These are phyloP conservation scores for Salix exigua DNA, from an alignment of 345 rosid species.

Conservation along the genomic window DNA sequence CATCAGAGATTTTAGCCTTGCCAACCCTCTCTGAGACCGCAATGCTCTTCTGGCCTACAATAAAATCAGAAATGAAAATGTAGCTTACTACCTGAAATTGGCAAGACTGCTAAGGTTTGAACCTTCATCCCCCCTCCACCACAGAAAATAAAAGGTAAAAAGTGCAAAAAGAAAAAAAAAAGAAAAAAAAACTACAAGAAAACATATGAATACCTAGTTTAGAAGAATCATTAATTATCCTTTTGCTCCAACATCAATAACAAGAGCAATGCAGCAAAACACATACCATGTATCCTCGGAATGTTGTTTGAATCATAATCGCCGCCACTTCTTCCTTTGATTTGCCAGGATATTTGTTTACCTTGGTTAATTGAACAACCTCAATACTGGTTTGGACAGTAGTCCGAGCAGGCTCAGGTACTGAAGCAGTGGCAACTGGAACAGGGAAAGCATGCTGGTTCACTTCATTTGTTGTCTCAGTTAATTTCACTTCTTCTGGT, in stretches of 20 bases:
- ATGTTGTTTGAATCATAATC: conserved; percentile 76
- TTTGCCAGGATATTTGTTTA: conserved; percentile 51
- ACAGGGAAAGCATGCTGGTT: conserved; percentile 28
- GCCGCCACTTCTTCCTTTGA: conserved; percentile 75
- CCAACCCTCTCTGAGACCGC: conserved; percentile 79
- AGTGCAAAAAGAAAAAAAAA: no score
- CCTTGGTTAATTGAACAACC: conserved; percentile 31
- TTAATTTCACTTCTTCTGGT: conserved; percentile 42
- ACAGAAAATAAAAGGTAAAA: no score
- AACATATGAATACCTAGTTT: no score
- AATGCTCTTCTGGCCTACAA: conserved; percentile 49
- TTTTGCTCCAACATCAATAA: no score
- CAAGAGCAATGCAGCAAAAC: background rate
- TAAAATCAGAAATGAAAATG: no score
- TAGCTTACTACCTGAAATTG: no score
- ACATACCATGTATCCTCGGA: conserved; percentile 76
- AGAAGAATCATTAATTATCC: no score
- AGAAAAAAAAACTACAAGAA: no score
- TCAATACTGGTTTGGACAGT: conserved; percentile 36
- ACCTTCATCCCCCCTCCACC: no score
- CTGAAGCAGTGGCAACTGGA: conserved; percentile 32
- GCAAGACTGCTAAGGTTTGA: no score
- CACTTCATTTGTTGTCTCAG: conserved; percentile 43
- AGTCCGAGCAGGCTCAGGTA: conserved; percentile 41
- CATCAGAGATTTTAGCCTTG: conserved; percentile 72